Conservation (phyloP, 495 filamentous ascomycete species). For the Neurospora sp. region DNA sequence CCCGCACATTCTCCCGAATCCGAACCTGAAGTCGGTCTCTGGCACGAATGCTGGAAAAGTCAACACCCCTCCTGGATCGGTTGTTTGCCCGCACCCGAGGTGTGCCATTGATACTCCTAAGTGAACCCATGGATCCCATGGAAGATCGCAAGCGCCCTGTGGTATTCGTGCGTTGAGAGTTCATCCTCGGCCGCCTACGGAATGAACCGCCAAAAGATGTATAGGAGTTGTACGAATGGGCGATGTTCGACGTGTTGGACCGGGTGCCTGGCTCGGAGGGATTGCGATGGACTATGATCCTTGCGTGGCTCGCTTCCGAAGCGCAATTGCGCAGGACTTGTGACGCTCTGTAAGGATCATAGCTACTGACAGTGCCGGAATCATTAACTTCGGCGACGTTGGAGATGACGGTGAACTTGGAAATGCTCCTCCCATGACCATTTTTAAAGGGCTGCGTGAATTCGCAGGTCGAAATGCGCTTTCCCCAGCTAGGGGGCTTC, state of each 20-base stretch:
- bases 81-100: slow-evolving; percentile 40
- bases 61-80: slow-evolving; percentile 68
- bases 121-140: slow-evolving; percentile 48
- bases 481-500: slow-evolving; percentile 40
- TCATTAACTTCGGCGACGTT: slow-evolving; percentile 34
- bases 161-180: slow-evolving; percentile 14
- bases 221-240: slow-evolving; percentile 18
- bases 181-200: slow-evolving; percentile 3
- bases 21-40: slow-evolving; percentile 12
- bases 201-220: slow-evolving; percentile 13
- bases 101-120: slow-evolving; percentile 42
- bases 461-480: slow-evolving; percentile 40
- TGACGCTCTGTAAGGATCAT: slow-evolving; percentile 76
- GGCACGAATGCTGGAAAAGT: slow-evolving; percentile 48
- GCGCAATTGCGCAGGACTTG: slow-evolving; percentile 31
- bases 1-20: slow-evolving; percentile 3
- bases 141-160: slow-evolving; percentile 21
- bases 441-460: slow-evolving; percentile 33
- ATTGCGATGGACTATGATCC: slow-evolving; percentile 57
- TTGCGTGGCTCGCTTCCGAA: slow-evolving; percentile 35
- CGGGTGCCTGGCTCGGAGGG: slow-evolving; percentile 7
- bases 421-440: slow-evolving; percentile 44
- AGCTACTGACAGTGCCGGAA: slow-evolving; percentile 42
- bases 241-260: slow-evolving; percentile 4
- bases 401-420: slow-evolving; percentile 63